Evolutionary conservation across 805 yeast genomes (phyloP).

Genomic region (Teunomyces tritomae): DNA sequence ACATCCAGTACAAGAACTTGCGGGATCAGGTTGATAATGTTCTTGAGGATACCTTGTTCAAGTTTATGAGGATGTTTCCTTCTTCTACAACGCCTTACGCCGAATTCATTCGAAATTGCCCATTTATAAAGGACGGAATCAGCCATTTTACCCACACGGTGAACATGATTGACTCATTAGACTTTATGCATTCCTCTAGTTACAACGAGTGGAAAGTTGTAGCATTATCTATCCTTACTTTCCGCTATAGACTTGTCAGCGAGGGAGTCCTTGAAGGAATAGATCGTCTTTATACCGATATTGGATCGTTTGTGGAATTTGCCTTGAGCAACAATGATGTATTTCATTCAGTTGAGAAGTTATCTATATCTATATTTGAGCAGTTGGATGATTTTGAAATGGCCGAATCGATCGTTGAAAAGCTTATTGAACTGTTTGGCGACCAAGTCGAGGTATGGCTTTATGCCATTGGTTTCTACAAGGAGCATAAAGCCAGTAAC

Average conservation of each 20-base stretch:
- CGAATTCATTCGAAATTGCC: conserved; percentile 20
- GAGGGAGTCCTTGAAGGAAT: conserved; percentile 4
- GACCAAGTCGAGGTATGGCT: conserved; percentile 50
- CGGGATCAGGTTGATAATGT: conserved; percentile 5
- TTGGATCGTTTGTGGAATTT: conserved; percentile 16
- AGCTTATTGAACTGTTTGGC: conserved; percentile 22
- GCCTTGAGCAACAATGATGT: conserved; percentile 33
- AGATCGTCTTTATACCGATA: conserved; percentile 17
- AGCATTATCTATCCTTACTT: conserved; percentile 22
- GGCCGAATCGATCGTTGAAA: conserved; percentile 23
- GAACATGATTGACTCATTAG: conserved; percentile 9
- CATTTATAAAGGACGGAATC: conserved; percentile 9
- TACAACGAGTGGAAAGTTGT: conserved; percentile 35
- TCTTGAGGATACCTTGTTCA: conserved; percentile 12
- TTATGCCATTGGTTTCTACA: conserved; percentile 39
- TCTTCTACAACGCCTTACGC: conserved; percentile 23
- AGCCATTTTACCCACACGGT: conserved; percentile 8
- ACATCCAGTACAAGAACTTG: conserved; percentile 19
- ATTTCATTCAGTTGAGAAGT: conserved; percentile 45
- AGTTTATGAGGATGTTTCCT: conserved; percentile 25
- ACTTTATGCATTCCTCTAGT: conserved; percentile 13
- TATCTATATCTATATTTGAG: conserved; percentile 34
- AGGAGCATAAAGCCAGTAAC: conserved; percentile 17
- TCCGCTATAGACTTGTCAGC: conserved; percentile 2
- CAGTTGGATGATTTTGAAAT: conserved; percentile 22